Evolutionary conservation across 73 alveolate genomes (phyloP).

Genomic region (Stentor coeruleus): DNA sequence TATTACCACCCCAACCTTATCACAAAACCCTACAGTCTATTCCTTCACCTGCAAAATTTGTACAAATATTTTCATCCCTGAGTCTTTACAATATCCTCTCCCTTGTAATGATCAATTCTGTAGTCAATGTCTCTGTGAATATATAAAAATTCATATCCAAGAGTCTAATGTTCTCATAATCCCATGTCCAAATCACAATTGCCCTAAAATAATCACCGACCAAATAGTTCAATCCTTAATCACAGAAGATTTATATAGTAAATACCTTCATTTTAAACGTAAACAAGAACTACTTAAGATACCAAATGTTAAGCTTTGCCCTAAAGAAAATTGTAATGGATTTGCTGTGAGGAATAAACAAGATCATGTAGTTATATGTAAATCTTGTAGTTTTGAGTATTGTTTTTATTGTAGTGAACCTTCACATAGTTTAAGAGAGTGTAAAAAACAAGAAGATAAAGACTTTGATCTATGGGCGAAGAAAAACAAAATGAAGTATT

Average conservation of each 20-base stretch:
- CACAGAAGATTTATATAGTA: neutral
- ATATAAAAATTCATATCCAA: neutral
- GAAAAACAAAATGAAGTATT: conserved; percentile 39
- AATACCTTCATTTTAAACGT: neutral
- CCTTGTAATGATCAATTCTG: neutral
- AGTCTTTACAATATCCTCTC: no score
- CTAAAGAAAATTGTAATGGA: conserved; percentile 40
- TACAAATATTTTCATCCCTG: no score
- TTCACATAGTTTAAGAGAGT: neutral
- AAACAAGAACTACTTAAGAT: neutral
- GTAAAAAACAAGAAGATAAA: conserved; percentile 9
- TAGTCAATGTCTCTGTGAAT: neutral
- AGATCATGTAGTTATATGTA: neutral
- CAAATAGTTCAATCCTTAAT: neutral
- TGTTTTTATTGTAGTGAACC: conserved; percentile 13
- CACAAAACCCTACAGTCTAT: no score
- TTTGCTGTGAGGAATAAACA: conserved; percentile 16
- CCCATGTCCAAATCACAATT: conserved; percentile 19
- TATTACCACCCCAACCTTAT: no score
- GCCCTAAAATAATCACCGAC: conserved; percentile 1
- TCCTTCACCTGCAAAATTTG: no score
- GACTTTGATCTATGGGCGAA: neutral
- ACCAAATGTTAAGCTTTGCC: conserved; percentile 37
- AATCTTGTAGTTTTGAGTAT: neutral
- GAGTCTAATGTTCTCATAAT: conserved; percentile 4